These are phyloP conservation scores for Lepiota venenata DNA, from an alignment of 768 basidiomycete genomes.

Conservation along the genomic window DNA sequence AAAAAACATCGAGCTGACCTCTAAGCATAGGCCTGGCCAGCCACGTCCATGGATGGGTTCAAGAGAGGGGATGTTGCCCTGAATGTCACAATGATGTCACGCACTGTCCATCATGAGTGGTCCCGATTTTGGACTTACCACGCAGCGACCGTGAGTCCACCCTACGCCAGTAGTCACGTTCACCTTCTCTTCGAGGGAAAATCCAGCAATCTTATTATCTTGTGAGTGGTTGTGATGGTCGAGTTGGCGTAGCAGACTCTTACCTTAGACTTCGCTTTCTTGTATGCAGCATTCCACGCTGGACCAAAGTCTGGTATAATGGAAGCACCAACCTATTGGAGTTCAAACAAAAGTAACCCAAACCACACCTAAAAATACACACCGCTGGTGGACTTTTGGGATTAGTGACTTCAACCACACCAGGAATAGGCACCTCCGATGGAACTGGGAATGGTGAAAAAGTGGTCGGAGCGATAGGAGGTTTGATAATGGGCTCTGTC, in stretches of 20 bases:
- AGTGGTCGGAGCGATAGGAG: slow-evolving; percentile 18
- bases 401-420: slow-evolving; percentile 12
- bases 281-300: slow-evolving; percentile 58
- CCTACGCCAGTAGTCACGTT: slow-evolving; percentile 64
- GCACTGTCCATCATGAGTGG: not conserved
- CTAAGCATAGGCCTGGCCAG: slow-evolving; percentile 72
- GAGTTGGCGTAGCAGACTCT: slow-evolving; percentile 13
- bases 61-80: slow-evolving; percentile 59
- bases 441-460: slow-evolving; percentile 66
- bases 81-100: not conserved
- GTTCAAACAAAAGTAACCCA: not conserved
- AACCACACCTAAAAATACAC: slow-evolving; percentile 14
- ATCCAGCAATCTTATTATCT: slow-evolving; percentile 36
- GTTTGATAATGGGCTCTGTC: slow-evolving; percentile 9
- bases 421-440: slow-evolving; percentile 39
- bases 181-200: slow-evolving; percentile 62
- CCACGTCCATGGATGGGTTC: slow-evolving; percentile 35
- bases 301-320: slow-evolving; percentile 44
- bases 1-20: slow-evolving; percentile 32
- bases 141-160: slow-evolving; percentile 64
- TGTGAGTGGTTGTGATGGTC: not conserved
- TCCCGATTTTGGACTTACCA: slow-evolving; percentile 37
- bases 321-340: slow-evolving; percentile 28
- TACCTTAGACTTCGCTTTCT: slow-evolving; percentile 55
- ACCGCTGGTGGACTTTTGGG: slow-evolving; percentile 50